Base-by-base conservation (phyloP, 1,284 basidiomycete genomes). In the Apiotrichum porosum region DNA sequence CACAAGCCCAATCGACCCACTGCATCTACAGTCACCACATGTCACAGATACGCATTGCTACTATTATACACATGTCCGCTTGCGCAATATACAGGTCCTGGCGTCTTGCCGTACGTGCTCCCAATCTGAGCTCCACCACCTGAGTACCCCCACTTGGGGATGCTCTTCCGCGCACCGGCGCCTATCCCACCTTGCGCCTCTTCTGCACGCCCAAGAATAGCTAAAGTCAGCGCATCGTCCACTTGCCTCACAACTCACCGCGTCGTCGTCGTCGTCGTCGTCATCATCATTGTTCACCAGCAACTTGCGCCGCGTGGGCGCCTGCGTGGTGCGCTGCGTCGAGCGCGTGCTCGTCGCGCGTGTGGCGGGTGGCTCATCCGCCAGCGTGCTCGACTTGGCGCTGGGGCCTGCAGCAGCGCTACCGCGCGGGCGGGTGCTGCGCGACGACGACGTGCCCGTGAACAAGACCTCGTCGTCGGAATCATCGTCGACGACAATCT, bases 401-500 rank as follows among this genome's bases (percentile, higher is more conserved):
- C 33, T 34, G 13, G 43, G 19, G 22, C 35, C 35, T 6, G 44
- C 36, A 2, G 34, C 49, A 19, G 41, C 41, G 2, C 22, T 23
- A 4, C 37, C 37, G 14, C 37, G 23, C 14, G 36, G 19, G 15
- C 48, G 37, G 4, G 49, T 34, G 24, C 28, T 32, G n/a, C 49
- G 44, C 8, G 32, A 19, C 5, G 35, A 12, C 28, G 26, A 15
- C 32, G 41, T 14, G 35, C 23, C n/a, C 10, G 53, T 55, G 4
- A 43, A 43, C 36, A 49, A 49, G 12, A 31, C 13, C 0, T 46
- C 33, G 14, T 51, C 53, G 26, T 63, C 62, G 22, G 60, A 56
- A 10, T 58, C 63, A 38, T 62, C 65, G 30, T 63, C 61, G 4
- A 63, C 21, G 5, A 59, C 14, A 0, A 57, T 30, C 31, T 49